These are phyloP conservation scores for Phalaenopsis aphrodite DNA, from an alignment of 106 monocot species.

Conservation along the genomic window DNA sequence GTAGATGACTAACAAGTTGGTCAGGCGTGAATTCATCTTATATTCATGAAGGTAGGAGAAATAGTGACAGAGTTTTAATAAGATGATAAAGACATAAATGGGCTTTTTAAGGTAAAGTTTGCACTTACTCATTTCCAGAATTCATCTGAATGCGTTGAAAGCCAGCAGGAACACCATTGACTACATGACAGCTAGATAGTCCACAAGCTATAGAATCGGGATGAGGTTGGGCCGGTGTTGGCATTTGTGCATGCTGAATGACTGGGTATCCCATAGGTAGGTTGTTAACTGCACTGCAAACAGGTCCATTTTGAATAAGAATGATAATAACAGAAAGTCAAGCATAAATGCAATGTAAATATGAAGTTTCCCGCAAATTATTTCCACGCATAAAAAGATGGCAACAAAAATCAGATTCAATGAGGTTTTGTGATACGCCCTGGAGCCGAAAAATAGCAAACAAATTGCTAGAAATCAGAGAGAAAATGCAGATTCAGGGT, in stretches of 20 bases:
- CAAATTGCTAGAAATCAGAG: too few species aligned
- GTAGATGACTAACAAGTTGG: neutral
- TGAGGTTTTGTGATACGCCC: too few species aligned
- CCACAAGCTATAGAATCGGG: constrained; percentile 47
- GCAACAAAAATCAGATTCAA: too few species aligned
- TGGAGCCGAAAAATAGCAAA: too few species aligned
- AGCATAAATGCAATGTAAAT: neutral
- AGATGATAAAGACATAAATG: neutral
- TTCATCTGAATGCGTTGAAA: constrained; percentile 59
- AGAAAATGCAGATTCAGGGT: too few species aligned
- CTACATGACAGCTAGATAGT: constrained; percentile 70
- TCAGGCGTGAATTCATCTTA: neutral
- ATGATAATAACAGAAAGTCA: constrained; percentile 6
- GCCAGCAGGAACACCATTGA: constrained; percentile 75
- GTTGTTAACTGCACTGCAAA: constrained; percentile 76
- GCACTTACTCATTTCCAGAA: constrained; percentile 64
- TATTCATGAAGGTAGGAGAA: neutral
- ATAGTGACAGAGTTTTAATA: neutral
- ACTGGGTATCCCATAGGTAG: constrained; percentile 83
- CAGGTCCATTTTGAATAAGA: constrained; percentile 52
- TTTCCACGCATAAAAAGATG: neutral
- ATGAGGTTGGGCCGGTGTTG: constrained; percentile 60
- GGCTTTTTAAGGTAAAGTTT: neutral
- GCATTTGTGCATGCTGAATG: constrained; percentile 68
- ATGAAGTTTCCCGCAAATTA: neutral